Evolutionary conservation across 306 rosid genomes (phyloP), one percentile per base, ranked within the genome.

Genomic region (Casuarina equisetifolia): DNA sequence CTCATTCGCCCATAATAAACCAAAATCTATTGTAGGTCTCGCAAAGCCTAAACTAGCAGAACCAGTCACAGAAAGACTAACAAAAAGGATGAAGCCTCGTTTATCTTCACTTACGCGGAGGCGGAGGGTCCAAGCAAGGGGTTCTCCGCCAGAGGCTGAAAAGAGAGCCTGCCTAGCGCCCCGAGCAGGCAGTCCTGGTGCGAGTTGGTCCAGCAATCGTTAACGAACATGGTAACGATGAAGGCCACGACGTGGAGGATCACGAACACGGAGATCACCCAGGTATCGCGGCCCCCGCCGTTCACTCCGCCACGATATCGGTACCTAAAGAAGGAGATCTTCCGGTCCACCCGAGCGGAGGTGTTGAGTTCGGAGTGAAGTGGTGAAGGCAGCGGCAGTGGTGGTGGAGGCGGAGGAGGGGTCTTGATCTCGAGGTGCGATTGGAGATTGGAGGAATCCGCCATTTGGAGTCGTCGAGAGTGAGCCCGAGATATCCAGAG

Each of bases 101-200:
- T 42, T 48, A 38, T 19, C 50, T 35, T 36, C 1, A 64, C 97
- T 83, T 44, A 95, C 98, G 90, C 89, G 66, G 97, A 95, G 80
- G 89, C 90, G 19, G 98, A 92, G 81, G 98, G 97, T 17, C 98
- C 98, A 53, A 94, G 89, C 44, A 92, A 84, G 16, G 98, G 97
- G 77, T 94, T 94, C 80, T 94, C 98, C 0, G 85, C 3, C 69
- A 92, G 90, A 53, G 90, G 97, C 88, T 94, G 98, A 76, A 92
- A 95, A 40, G 98, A 92, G 52, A 92, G 77, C 69, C 97, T 86
- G 39, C 98, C 97, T 2, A 94, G 89, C 25, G 77, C 38, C 13
- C 77, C 72, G 77, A 94, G 51, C 25, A 88, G 74, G 66, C 98
- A 94, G 64, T 92, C 92, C 46, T 89, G 83, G 43, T 84, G 80